Evolutionary conservation across 1,284 basidiomycete species (phyloP).

Genomic region (Ustilago sp.): DNA sequence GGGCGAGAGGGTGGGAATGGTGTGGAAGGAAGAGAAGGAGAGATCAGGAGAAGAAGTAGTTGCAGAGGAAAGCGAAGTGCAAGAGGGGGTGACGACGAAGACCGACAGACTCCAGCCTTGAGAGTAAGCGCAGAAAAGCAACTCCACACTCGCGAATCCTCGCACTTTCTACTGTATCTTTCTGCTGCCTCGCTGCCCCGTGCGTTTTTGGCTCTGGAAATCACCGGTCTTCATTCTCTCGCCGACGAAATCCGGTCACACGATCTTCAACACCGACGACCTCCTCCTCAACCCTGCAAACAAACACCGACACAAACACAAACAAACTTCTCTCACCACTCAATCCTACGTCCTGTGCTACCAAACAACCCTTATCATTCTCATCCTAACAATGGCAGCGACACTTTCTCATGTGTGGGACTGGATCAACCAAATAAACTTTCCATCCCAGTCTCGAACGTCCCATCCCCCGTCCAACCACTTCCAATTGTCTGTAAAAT

Average conservation of each 20-base stretch:
- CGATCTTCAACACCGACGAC: conserved; percentile 3
- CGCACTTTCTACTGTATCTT: background rate
- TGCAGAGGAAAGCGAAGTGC: conserved; percentile 1
- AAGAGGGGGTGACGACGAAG: conserved; percentile 11
- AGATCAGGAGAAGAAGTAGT: background rate
- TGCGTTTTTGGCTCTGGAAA: conserved; percentile 2
- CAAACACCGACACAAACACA: background rate
- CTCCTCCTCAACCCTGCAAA: background rate
- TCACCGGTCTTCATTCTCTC: conserved; percentile 6
- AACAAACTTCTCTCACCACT: background rate
- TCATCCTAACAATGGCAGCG: background rate
- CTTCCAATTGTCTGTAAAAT: conserved; percentile 50
- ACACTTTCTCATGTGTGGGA: background rate
- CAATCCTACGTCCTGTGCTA: too few species aligned
- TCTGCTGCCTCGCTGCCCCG: background rate
- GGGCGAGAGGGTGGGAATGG: background rate
- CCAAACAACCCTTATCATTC: background rate
- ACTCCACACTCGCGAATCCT: conserved; percentile 7
- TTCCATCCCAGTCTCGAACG: conserved; percentile 50
- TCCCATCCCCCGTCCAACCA: conserved; percentile 49
- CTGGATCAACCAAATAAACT: conserved; percentile 34
- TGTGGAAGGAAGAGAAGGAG: background rate
- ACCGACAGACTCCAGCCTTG: conserved; percentile 7
- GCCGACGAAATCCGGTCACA: conserved; percentile 29
- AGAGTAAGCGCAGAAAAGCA: background rate